Evolutionary conservation across 805 yeast species (phyloP).

Genomic region (Candida taoyuanica): DNA sequence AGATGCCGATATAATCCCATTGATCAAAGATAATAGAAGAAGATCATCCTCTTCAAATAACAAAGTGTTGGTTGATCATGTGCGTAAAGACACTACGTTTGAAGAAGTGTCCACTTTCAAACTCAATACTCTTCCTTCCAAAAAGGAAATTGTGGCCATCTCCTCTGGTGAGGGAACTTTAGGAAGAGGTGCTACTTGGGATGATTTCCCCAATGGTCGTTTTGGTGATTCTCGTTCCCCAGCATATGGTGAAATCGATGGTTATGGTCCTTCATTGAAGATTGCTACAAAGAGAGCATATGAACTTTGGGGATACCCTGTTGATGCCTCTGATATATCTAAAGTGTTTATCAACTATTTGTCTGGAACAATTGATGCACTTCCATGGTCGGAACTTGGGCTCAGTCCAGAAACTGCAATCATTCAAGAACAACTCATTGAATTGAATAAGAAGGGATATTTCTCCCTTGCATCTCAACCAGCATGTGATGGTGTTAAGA

Average conservation of each 20-base stretch:
- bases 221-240: slow-evolving; percentile 94
- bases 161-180: slow-evolving; percentile 79
- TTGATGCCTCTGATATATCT: slow-evolving; percentile 51
- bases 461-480: slow-evolving; percentile 97
- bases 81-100: slow-evolving; percentile 24
- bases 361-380: slow-evolving; percentile 64
- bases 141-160: slow-evolving; percentile 64
- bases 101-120: slow-evolving; percentile 23
- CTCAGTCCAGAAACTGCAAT: slow-evolving; percentile 85
- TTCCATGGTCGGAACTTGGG: slow-evolving; percentile 92
- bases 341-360: slow-evolving; percentile 67
- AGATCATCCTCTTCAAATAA: slow-evolving; percentile 30
- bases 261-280: slow-evolving; percentile 90
- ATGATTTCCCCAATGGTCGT: slow-evolving; percentile 93
- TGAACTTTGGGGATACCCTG: slow-evolving; percentile 79
- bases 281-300: slow-evolving; percentile 62
- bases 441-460: slow-evolving; percentile 66
- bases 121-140: slow-evolving; percentile 34
- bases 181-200: slow-evolving; percentile 94
- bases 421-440: slow-evolving; percentile 86
- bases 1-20: slow-evolving; percentile 15
- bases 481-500: slow-evolving; percentile 72
- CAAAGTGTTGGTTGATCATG: slow-evolving; percentile 33
- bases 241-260: slow-evolving; percentile 97
- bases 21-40: slow-evolving; percentile 11